Evolutionary conservation across 306 rosid genomes (phyloP).

Genomic region (Astragalus membranaceus): DNA sequence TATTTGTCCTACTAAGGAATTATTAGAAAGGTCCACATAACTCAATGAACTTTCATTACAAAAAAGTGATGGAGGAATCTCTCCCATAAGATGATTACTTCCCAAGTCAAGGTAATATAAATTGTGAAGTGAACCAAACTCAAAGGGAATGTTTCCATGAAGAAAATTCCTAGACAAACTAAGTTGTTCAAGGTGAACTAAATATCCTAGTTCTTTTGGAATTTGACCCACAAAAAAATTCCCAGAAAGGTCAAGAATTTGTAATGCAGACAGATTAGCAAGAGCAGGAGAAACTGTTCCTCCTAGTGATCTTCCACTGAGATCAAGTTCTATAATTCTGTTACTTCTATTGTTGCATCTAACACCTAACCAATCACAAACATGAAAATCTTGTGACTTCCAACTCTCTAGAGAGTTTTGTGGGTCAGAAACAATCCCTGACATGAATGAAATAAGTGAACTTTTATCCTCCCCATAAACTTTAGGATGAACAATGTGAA

Average conservation of each 20-base stretch:
- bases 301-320: constrained; percentile 48
- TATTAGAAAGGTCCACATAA: constrained; percentile 75
- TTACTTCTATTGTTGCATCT: constrained; percentile 59
- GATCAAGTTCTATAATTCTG: constrained; percentile 66
- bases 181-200: constrained; percentile 42
- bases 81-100: constrained; percentile 58
- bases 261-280: constrained; percentile 57
- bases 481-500: constrained; percentile 20
- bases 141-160: constrained; percentile 47
- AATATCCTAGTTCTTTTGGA: constrained; percentile 63
- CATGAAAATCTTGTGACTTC: constrained; percentile 39
- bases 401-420: constrained; percentile 43
- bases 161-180: constrained; percentile 67
- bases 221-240: constrained; percentile 63
- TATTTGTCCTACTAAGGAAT: constrained; percentile 59
- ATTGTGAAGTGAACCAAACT: constrained; percentile 55
- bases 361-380: constrained; percentile 74
- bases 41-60: constrained; percentile 64
- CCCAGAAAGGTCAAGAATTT: constrained; percentile 67
- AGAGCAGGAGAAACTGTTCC: constrained; percentile 77
- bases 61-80: constrained; percentile 59
- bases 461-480: constrained; percentile 28
- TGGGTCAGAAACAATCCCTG: constrained; percentile 64
- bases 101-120: constrained; percentile 69
- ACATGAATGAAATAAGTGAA: constrained; percentile 66